A percentile compares a stretch with the other conserved stretches of the same genome.
phyloP scores from a whole-genome alignment of 1,139 yeast genomes.

The Hansenula sp. region DNA sequence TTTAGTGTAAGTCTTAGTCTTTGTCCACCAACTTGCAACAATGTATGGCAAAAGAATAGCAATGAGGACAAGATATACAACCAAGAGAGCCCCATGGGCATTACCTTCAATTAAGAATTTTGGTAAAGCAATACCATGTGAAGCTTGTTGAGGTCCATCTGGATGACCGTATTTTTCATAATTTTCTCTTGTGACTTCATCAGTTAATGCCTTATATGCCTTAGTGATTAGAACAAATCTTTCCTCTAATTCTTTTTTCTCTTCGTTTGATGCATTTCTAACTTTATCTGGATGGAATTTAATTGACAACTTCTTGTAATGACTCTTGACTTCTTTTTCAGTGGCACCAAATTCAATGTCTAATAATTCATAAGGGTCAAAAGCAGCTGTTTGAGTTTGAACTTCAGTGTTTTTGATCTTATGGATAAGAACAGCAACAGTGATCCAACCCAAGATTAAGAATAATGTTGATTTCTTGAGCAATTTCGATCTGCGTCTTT shows the following conservation, averaged over 20 bases:
- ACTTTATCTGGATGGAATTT: conserved; percentile 94
- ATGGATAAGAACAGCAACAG: conserved; percentile 47
- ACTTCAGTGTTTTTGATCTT: conserved; percentile 40
- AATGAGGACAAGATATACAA: conserved; percentile 64
- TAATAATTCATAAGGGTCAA: conserved; percentile 89
- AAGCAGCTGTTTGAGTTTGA: conserved; percentile 43
- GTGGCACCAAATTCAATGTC: conserved; percentile 67
- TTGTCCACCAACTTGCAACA: conserved; percentile 89
- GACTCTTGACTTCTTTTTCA: conserved; percentile 75
- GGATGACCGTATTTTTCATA: conserved; percentile 92
- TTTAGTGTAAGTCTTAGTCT: conserved; percentile 75
- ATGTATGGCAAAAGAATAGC: conserved; percentile 75
- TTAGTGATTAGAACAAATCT: conserved; percentile 78
- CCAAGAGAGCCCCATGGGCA: conserved; percentile 63
- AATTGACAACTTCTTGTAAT: conserved; percentile 80
- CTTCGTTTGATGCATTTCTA: conserved; percentile 56
- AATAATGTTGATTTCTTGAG: conserved; percentile 43
- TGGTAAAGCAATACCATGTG: conserved; percentile 97
- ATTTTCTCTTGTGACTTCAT: conserved; percentile 79
- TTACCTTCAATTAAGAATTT: conserved; percentile 84
- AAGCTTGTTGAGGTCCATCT: conserved; percentile 92
- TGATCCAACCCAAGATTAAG: conserved; percentile 64
- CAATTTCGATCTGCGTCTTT: conserved; percentile 32
- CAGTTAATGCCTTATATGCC: conserved; percentile 94
- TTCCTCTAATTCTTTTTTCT: conserved; percentile 58